Base-by-base conservation (phyloP, 1,284 basidiomycete genomes). In the Ustilago esculenta region DNA sequence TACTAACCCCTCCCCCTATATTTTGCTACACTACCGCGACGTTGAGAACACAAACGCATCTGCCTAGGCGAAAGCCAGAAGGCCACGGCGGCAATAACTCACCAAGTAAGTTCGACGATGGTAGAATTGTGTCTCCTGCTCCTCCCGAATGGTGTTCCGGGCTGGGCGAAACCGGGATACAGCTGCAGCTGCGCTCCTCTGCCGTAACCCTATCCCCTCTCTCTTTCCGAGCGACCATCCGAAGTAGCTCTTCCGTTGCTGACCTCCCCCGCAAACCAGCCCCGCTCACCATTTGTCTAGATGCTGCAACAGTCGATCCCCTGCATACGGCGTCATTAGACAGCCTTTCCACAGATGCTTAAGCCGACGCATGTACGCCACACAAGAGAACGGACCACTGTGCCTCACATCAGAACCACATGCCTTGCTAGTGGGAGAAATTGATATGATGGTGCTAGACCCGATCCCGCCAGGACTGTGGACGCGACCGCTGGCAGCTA, bases 101-200 rank as follows among this genome's bases (percentile, higher is more conserved):
- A n/a, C n/a, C n/a, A n/a, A n/a, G n/a, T n/a, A n/a, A n/a, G n/a
- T n/a, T n/a, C n/a, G n/a, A n/a, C n/a, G n/a, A n/a, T n/a, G n/a
- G n/a, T n/a, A n/a, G n/a, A n/a, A n/a, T n/a, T n/a, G n/a, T n/a
- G n/a, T n/a, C 41, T 25, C 44, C 48, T 56, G 40, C 44, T 32
- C 40, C 17, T 51, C 29, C 52, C 59, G 59, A 54, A 41, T 53
- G 57, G 51, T 60, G 48, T 55, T 56, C n/a, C n/a, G 43, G 10
- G 15, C 12, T 39, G 50, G 54, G 36, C 45, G 36, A 58, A 65
- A 58, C 54, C 54, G 60, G 54, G 45, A 57, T n/a, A 2, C 30
- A 21, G n/a, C 24, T 42, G n/a, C 49, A 21, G 25, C 25, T 32
- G 29, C 29, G 21, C 41, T 20, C 20, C 29, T 30, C 20, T 7